Evolutionary conservation across 257 asterid genomes (phyloP).

Genomic region (Solanum rostratum): DNA sequence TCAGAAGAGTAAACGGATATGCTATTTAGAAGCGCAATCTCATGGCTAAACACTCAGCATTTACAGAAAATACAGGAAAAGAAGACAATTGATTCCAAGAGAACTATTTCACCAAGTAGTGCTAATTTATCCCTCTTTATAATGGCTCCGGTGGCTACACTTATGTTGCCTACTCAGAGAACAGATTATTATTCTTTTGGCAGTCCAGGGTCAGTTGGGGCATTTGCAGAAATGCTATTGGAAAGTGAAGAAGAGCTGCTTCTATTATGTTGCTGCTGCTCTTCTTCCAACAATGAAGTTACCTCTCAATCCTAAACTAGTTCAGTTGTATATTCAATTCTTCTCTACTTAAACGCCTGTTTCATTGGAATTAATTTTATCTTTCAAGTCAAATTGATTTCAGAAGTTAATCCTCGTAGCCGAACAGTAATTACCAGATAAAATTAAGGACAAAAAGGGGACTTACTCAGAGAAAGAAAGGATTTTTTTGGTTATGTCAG

Average conservation of each 20-base stretch:
- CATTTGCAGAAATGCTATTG: not conserved
- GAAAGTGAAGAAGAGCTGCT: not conserved
- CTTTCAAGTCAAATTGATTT: not conserved
- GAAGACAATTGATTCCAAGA: not conserved
- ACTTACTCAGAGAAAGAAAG: conserved; percentile 64
- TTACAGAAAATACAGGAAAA: not conserved
- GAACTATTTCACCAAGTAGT: not conserved
- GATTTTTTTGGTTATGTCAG: conserved; percentile 61
- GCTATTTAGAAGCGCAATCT: not conserved
- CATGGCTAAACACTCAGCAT: not conserved
- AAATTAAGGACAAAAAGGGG: not conserved
- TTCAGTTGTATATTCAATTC: not conserved
- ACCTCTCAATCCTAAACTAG: not conserved
- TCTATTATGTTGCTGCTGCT: not conserved
- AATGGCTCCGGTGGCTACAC: not conserved
- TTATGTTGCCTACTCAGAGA: not conserved
- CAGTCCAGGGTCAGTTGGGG: not conserved
- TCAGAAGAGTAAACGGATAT: not conserved
- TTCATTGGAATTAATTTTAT: not conserved
- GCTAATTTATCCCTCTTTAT: not conserved
- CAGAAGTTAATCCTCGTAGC: not conserved
- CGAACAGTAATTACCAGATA: not conserved
- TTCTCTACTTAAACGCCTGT: not conserved
- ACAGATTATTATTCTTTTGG: not conserved
- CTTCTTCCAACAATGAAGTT: not conserved